Evolutionary conservation across 768 basidiomycete genomes (phyloP), one percentile per base, ranked within the genome.

Genomic region (Coprinopsis marcescibilis): DNA sequence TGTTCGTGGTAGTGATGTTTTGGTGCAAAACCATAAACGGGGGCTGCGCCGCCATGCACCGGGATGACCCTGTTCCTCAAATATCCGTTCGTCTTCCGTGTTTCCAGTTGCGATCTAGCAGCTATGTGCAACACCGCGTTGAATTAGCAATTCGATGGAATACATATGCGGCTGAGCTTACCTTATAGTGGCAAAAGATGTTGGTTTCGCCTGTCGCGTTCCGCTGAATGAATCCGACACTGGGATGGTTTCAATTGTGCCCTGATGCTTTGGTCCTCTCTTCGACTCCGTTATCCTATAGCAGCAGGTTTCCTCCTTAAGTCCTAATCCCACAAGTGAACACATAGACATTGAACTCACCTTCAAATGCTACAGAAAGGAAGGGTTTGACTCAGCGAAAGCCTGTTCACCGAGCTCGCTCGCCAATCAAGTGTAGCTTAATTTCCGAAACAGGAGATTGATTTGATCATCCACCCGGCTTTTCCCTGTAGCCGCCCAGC

Each of bases 21-120:
- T 40, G 39, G 39, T 25, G 39, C 41, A 43, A 17, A n/a, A 43
- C 26, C 27, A 30, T 27, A 43, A 27, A 43, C 24, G 25, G 41
- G 26, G 41, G 7, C 26, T 43, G 41, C 25, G 41, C 41, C 41
- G 41, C 24, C 41, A 43, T 43, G 30, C 41, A 43, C 41, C 41
- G 41, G 41, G 41, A 43, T 30, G 5, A 43, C 41, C 41, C 41
- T 27, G 26, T 27, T 29, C 41, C 41, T 43, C 19, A 17, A 43
- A 15, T 27, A 27, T 40, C 21, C 21, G 39, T 40, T n/a, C 8
- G 30, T 8, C 30, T 32, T 32, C n/a, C 8, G 10, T n/a, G 30
- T 32, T 32, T n/a, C n/a, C n/a, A n/a, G n/a, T n/a, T n/a, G n/a
- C n/a, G n/a, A n/a, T n/a, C n/a, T n/a, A n/a, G n/a, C n/a, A n/a